Base-by-base conservation (phyloP, 352 stramenopile genomes). In the Pythium sp. region DNA sequence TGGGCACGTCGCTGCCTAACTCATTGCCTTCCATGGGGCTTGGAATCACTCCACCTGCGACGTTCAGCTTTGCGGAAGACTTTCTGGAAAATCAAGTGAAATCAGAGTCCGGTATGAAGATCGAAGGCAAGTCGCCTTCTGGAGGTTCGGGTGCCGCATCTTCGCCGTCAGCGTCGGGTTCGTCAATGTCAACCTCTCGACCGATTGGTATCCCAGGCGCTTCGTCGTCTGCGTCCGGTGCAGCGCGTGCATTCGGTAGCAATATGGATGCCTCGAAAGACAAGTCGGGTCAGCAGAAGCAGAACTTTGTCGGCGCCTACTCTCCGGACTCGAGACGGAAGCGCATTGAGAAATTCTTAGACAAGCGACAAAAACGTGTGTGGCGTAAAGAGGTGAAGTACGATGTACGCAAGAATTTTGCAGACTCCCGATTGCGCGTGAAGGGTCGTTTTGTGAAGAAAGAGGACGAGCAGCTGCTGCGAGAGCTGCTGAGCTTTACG, bases 371-470 rank as follows among this genome's bases (percentile, higher is more conserved):
- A 69, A 95, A 98, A 65, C 90, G 96, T 54, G 93, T 98, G 73
- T 98, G 95, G 89, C 77, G 84, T 43, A 98, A 98, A 75, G 84
- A 93, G 62, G 95, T 99, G 47, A 98, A 99, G 78, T 99, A 99
- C 71, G 96, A 99, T 76, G 96, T 99, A 41, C 83, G 97, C 9
- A 99, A 99, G 75, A 99, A 98, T 68, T 99, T 99, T 91, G 97
- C 97, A 22, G 97, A 99, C 79, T 98, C 93, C 72, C 82, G 97
- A 69, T 73, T 99, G 67, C 83, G 97, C 43, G 97, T 99, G 9
- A 99, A 99, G 76, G 94, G 97, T 14, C 86, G 96, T 2, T 99
- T 99, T 72, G 96, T 99, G 20, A 99, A 98, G 70, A 99, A 99
- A 68, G 96, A 99, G 77, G 97, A 99, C 72, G 91, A 97, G 71